phyloP scores from a whole-genome alignment of 768 basidiomycete genomes.

The Leccinum fibrillosum region DNA sequence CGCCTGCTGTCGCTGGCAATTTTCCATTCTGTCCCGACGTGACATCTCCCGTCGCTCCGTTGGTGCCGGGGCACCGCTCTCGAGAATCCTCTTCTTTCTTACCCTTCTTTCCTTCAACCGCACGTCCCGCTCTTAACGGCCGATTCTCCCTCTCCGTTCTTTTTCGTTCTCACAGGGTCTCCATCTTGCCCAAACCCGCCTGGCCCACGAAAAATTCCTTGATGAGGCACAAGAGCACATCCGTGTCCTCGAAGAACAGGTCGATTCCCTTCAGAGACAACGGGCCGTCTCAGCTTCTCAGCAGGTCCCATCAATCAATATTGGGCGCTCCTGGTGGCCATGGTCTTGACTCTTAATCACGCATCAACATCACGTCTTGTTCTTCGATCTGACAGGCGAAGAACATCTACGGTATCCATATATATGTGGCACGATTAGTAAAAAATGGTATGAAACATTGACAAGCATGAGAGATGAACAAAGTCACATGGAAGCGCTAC shows the following conservation, averaged over 20 bases:
- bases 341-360: slow-evolving; percentile 2
- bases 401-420: slow-evolving; percentile 16
- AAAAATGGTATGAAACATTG: slow-evolving; percentile 3
- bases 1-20: slow-evolving; percentile 2
- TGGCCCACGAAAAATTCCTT: slow-evolving; percentile 72
- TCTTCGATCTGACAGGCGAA: neutral
- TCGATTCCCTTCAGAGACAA: slow-evolving; percentile 36
- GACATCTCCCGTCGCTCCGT: slow-evolving; percentile 1
- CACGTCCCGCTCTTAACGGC: slow-evolving; percentile 9
- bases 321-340: slow-evolving; percentile 23
- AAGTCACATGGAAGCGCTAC: neutral
- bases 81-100: slow-evolving; percentile 2
- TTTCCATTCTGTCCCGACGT: neutral
- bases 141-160: slow-evolving; percentile 3
- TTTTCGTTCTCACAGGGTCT: slow-evolving; percentile 47
- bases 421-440: neutral
- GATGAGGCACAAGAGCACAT: slow-evolving; percentile 57
- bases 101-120: neutral
- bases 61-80: slow-evolving; percentile 9
- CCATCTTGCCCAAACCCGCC: slow-evolving; percentile 55
- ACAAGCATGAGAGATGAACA: neutral
- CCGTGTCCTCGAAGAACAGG: slow-evolving; percentile 55
- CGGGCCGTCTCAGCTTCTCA: slow-evolving; percentile 2
- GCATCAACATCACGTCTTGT: neutral
- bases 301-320: neutral